Conservation (phyloP, 2,329 filamentous ascomycete genomes). For the Paramyrothecium sp. region DNA sequence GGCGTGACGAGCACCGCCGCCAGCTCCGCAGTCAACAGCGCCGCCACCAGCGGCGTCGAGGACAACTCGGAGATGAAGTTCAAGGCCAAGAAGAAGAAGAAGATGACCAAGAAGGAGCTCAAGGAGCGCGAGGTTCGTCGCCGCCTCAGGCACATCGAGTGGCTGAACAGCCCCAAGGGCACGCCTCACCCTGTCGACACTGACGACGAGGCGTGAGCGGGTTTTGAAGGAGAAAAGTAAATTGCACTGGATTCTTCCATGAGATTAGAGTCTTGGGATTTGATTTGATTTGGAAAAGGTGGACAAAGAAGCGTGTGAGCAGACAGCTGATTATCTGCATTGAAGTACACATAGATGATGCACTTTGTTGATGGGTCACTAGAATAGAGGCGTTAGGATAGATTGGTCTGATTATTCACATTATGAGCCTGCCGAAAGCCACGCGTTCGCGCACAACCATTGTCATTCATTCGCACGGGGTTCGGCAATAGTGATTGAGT, state of each 20-base stretch:
- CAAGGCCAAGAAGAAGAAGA: slow-evolving; percentile 91
- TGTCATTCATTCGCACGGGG: background rate
- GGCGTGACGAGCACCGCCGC: slow-evolving; percentile 53
- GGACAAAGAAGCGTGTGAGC: background rate
- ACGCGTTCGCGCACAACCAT: background rate
- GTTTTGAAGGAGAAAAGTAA: background rate
- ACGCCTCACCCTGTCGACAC: slow-evolving; percentile 76
- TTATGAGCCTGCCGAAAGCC: background rate
- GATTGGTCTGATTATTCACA: background rate
- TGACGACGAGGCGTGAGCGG: slow-evolving; percentile 64
- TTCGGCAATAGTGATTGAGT: background rate
- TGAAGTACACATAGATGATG: background rate
- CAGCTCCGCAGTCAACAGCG: slow-evolving; percentile 54
- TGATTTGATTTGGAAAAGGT: background rate
- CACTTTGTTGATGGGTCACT: background rate
- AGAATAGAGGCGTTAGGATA: background rate
- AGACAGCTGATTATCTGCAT: background rate
- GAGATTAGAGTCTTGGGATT: too few species aligned
- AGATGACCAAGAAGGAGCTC: slow-evolving; percentile 93
- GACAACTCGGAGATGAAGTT: slow-evolving; percentile 83
- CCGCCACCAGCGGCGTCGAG: slow-evolving; percentile 70
- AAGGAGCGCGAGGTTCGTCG: slow-evolving; percentile 91
- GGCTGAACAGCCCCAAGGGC: slow-evolving; percentile 83
- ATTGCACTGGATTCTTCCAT: too few species aligned
- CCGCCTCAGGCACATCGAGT: slow-evolving; percentile 80